These are phyloP conservation scores for Capsella bursapastoris DNA, from an alignment of 345 rosid species.

Conservation along the genomic window DNA sequence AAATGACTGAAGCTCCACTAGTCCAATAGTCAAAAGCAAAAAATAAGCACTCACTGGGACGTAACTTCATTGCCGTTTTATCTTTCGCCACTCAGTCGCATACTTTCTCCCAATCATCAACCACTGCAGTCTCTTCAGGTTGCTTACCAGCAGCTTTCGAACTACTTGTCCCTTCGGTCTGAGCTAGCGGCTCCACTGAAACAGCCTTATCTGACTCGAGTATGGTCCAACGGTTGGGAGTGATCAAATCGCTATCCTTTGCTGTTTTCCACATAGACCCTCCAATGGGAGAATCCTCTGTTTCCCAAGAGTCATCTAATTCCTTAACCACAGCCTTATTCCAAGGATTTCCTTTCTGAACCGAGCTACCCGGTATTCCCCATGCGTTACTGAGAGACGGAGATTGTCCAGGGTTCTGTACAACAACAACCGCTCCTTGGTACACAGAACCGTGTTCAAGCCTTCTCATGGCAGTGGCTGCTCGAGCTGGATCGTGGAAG, in stretches of 20 bases:
- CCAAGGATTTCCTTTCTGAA: slow-evolving; percentile 64
- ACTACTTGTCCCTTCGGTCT: slow-evolving; percentile 33
- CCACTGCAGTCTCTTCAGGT: slow-evolving; percentile 51
- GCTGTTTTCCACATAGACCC: slow-evolving; percentile 52
- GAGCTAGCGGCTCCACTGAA: slow-evolving; percentile 33
- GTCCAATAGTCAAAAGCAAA: neutral
- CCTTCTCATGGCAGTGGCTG: slow-evolving; percentile 93
- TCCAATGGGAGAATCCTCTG: slow-evolving; percentile 50
- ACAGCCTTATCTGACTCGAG: slow-evolving; percentile 53
- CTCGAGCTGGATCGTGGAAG: slow-evolving; percentile 82
- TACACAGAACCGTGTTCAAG: slow-evolving; percentile 80
- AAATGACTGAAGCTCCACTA: neutral
- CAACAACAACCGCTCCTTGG: slow-evolving; percentile 57
- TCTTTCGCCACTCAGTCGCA: slow-evolving; percentile 49
- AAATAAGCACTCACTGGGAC: neutral
- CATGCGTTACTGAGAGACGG: slow-evolving; percentile 54
- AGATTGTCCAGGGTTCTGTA: slow-evolving; percentile 49
- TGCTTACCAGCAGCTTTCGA: slow-evolving; percentile 37
- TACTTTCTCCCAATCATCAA: slow-evolving; percentile 83
- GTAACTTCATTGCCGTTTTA: neutral
- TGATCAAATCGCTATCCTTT: slow-evolving; percentile 52
- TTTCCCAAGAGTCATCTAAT: slow-evolving; percentile 58
- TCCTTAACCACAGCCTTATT: slow-evolving; percentile 67
- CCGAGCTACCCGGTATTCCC: slow-evolving; percentile 52
- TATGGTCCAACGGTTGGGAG: slow-evolving; percentile 70